Percentiles rank a stretch among this genome's conserved stretches.
These are phyloP conservation scores for Oleoguttula mirabilis DNA, from an alignment of 495 filamentous ascomycete species.

Conservation along the genomic window DNA sequence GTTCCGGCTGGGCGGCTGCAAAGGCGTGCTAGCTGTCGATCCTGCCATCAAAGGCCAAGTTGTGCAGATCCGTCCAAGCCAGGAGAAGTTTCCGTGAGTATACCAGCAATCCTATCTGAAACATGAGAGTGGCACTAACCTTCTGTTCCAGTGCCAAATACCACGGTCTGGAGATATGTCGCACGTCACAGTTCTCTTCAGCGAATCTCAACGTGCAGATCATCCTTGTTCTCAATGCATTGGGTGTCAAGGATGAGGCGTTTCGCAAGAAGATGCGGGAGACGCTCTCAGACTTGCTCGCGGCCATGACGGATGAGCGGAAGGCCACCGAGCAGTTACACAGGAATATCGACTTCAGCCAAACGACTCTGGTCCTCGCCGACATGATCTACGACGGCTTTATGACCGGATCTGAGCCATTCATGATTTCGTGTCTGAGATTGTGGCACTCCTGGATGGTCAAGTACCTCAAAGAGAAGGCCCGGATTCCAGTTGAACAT, in stretches of 20 bases:
- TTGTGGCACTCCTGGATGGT: conserved; percentile 28
- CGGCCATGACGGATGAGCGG: conserved; percentile 51
- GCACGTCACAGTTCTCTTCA: conserved; percentile 57
- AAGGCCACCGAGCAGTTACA: conserved; percentile 55
- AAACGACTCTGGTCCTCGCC: conserved; percentile 60
- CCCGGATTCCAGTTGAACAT: conserved; percentile 65
- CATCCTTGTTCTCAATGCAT: conserved; percentile 66
- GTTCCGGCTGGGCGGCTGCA: conserved; percentile 82
- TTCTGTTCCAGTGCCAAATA: too few species aligned
- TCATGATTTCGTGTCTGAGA: conserved; percentile 52
- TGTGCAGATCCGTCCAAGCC: conserved; percentile 66
- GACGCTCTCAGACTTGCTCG: conserved; percentile 52
- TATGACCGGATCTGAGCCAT: conserved; percentile 63
- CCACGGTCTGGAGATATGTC: conserved; percentile 70
- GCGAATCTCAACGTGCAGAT: conserved; percentile 82
- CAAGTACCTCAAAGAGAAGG: conserved; percentile 74
- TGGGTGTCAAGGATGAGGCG: conserved; percentile 56
- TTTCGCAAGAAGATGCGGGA: conserved; percentile 55
- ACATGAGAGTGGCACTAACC: too few species aligned
- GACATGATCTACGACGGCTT: conserved; percentile 71
- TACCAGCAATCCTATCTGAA: too few species aligned
- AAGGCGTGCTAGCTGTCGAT: conserved; percentile 69
- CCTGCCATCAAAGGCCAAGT: conserved; percentile 24
- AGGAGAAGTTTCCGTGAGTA: conserved; percentile 84
- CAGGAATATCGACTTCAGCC: conserved; percentile 73